Base-by-base conservation (phyloP, 2,329 filamentous ascomycete species). In the Pseudogymnoascus sp. region DNA sequence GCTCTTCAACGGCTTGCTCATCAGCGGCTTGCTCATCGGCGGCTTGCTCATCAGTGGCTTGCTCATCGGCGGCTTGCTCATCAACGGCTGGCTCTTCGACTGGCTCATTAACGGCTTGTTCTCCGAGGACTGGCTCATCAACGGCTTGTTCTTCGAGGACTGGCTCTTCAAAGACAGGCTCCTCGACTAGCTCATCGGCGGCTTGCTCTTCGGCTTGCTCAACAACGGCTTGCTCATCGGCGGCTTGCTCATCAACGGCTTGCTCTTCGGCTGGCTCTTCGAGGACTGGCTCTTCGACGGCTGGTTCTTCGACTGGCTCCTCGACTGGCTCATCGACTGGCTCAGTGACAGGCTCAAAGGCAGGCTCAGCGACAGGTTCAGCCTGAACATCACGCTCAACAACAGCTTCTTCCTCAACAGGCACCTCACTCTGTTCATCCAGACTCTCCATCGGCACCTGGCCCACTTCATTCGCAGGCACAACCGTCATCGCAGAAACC, bases 401-500 rank as follows among this genome's bases (percentile, higher is more conserved):
- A 45, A 4, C 40, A 29, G 29, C 6, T 5, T 21, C 18, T 18
- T 23, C 42, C 8, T 0, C 21, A 11, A 51, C 45, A 51, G 45
- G 21, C 14, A 5, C 45, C 23, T 54, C 45, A 31, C 45, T 16
- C 45, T 2, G 1, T 14, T 54, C 45, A 2, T 54, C 45, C 23
- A 54, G 5, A 1, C 45, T 31, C 45, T 54, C 45, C 6, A 54
- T 1, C 23, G 7, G 3, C 23, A 4, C 45, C 45, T n/a, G 42
- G 1, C 12, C 45, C 23, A n/a, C n/a, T n/a, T 11, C 23, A 21
- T 10, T 21, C 6, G 14, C 21, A 1, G 14, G 12, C 21, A 11
- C n/a, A 31, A 60, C 60, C n/a, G 36, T 62, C 36, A 47, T 2
- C 11, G 60, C 60, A 18, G 60, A 42, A 62, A 47, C 60, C 39